Conservation (phyloP, 106 monocot genomes). For the Acorus calamus region DNA sequence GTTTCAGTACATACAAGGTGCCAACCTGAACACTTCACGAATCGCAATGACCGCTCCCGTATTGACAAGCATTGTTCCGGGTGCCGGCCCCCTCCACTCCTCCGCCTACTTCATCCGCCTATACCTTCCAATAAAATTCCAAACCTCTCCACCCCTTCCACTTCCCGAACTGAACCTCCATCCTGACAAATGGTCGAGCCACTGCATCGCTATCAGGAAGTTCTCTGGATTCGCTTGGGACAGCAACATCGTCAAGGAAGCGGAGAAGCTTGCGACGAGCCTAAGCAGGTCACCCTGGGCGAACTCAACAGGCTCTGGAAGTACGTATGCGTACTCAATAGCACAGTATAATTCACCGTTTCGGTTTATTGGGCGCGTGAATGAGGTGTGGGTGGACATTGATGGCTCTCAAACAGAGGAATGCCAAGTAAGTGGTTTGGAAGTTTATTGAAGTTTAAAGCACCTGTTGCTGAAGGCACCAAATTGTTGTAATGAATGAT, state of each 20-base stretch:
- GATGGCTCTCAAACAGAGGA: conserved; percentile 13
- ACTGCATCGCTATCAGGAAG: conserved; percentile 60
- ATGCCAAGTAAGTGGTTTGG: no score
- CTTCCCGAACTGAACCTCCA: conserved; percentile 70
- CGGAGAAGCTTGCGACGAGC: conserved; percentile 55
- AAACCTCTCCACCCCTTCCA: conserved; percentile 58
- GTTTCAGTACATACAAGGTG: conserved; percentile 84
- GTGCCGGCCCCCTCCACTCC: conserved; percentile 74
- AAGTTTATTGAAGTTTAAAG: no score
- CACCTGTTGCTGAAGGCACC: no score
- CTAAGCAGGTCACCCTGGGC: conserved; percentile 58
- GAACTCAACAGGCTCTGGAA: conserved; percentile 31
- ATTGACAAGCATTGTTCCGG: conserved; percentile 67
- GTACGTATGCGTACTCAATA: conserved; percentile 52
- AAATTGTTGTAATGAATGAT: no score
- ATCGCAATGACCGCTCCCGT: conserved; percentile 69
- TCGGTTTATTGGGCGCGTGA: conserved; percentile 47
- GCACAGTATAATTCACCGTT: conserved; percentile 76
- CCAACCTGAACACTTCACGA: conserved; percentile 63
- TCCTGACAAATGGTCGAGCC: conserved; percentile 35
- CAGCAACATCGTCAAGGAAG: conserved; percentile 54
- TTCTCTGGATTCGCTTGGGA: conserved; percentile 79
- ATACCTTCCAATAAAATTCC: conserved; percentile 60
- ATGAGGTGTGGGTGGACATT: conserved; percentile 75
- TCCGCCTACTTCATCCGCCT: conserved; percentile 53